phyloP scores from a whole-genome alignment of 495 filamentous ascomycete genomes.

The Tuber aestivum region DNA sequence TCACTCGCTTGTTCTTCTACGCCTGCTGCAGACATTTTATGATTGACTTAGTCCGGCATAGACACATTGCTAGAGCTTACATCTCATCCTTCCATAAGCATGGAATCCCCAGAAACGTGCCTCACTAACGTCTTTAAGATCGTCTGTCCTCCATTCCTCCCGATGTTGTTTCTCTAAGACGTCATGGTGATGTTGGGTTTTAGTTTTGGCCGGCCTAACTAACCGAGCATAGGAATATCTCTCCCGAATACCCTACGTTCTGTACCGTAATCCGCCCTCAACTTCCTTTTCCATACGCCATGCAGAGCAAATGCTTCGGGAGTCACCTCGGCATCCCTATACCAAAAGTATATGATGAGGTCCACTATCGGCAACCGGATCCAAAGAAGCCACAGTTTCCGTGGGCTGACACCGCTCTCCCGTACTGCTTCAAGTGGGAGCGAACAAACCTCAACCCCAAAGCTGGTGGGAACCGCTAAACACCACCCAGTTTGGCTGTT shows the following conservation, averaged over 20 bases:
- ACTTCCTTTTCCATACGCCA: slow-evolving; percentile 18
- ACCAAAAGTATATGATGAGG: no score
- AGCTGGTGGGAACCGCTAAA: no score
- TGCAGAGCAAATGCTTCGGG: slow-evolving; percentile 32
- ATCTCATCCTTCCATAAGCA: slow-evolving; percentile 15
- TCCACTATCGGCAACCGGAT: no score
- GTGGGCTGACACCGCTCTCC: no score
- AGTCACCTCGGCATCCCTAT: no score
- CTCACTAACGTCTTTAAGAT: slow-evolving; percentile 43
- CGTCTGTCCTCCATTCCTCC: slow-evolving; percentile 23
- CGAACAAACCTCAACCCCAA: no score
- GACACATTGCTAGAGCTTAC: slow-evolving; percentile 3
- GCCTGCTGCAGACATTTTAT: neutral
- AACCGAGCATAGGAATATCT: slow-evolving; percentile 32
- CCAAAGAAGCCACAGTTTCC: no score
- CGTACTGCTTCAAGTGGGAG: no score
- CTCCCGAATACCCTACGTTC: slow-evolving; percentile 33
- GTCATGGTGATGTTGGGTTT: neutral
- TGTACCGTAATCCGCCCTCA: slow-evolving; percentile 24
- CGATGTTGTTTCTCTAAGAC: neutral
- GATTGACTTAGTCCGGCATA: neutral
- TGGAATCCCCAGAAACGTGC: slow-evolving; percentile 41
- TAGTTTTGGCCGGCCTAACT: slow-evolving; percentile 2
- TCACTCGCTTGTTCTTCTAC: neutral
- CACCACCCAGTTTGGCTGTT: no score